Percentiles rank a stretch among this genome's conserved stretches.
These are phyloP conservation scores for Saccharomycopsis microspora DNA, from an alignment of 805 yeast genomes.

Conservation along the genomic window DNA sequence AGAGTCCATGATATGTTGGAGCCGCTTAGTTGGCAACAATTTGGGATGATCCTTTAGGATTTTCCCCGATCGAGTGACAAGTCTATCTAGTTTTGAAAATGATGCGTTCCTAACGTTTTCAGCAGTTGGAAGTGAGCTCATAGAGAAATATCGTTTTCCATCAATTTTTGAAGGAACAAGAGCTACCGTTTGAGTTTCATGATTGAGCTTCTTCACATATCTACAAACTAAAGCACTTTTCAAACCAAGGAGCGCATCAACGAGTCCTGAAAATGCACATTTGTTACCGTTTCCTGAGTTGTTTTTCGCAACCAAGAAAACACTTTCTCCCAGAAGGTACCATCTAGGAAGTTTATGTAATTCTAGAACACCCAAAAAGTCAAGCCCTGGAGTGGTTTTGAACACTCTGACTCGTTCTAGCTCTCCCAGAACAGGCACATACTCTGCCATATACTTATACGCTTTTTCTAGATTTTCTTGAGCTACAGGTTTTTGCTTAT, in stretches of 20 bases:
- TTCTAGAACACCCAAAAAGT: constrained; percentile 50
- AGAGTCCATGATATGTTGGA: constrained; percentile 31
- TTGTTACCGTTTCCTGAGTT: background rate
- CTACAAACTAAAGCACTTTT: constrained; percentile 49
- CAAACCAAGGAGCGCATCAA: constrained; percentile 38
- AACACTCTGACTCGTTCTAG: constrained; percentile 34
- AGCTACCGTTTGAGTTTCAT: constrained; percentile 42
- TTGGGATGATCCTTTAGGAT: constrained; percentile 19
- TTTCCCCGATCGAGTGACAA: constrained; percentile 24
- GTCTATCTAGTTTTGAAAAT: constrained; percentile 30
- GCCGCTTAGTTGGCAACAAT: constrained; percentile 27
- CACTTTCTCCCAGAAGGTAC: constrained; percentile 48
- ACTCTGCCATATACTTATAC: constrained; percentile 53
- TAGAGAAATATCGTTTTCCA: constrained; percentile 27
- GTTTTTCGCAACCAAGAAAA: constrained; percentile 34
- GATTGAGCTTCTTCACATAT: constrained; percentile 37
- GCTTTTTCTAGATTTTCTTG: constrained; percentile 40
- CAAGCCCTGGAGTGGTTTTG: constrained; percentile 41
- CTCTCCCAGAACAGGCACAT: constrained; percentile 40
- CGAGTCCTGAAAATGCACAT: constrained; percentile 30
- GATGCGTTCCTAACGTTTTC: constrained; percentile 64
- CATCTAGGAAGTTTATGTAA: constrained; percentile 41
- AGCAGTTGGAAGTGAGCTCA: constrained; percentile 53
- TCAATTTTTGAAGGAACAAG: constrained; percentile 36
- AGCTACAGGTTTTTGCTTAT: constrained; percentile 23